These are phyloP conservation scores for Penicillium freii DNA, from an alignment of 2,329 filamentous ascomycete species.

Conservation along the genomic window DNA sequence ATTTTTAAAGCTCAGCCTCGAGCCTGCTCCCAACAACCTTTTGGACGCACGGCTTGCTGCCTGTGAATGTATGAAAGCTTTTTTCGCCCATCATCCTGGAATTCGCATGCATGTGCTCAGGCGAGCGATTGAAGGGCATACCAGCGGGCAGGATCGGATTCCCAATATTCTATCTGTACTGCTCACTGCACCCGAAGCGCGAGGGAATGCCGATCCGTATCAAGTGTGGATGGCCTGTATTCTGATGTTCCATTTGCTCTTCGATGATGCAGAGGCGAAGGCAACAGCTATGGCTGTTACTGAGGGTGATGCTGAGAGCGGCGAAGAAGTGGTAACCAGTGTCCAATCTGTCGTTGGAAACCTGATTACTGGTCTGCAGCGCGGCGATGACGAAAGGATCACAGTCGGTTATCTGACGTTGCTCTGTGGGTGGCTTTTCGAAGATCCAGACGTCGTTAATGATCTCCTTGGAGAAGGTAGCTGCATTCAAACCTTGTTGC, in stretches of 20 bases:
- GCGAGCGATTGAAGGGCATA: slow-evolving; percentile 84
- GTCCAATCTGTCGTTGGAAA: slow-evolving; percentile 86
- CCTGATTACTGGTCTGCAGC: slow-evolving; percentile 74
- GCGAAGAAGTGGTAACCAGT: slow-evolving; percentile 92
- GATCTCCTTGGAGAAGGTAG: slow-evolving; percentile 91
- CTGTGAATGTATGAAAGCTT: slow-evolving; percentile 88
- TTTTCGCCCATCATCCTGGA: slow-evolving; percentile 76
- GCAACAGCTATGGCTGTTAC: slow-evolving; percentile 74
- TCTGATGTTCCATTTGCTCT: slow-evolving; percentile 80
- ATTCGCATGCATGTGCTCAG: slow-evolving; percentile 83
- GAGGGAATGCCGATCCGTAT: slow-evolving; percentile 74
- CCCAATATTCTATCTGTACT: slow-evolving; percentile 86
- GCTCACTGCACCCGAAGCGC: slow-evolving; percentile 62
- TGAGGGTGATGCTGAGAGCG: slow-evolving; percentile 82
- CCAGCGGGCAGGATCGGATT: slow-evolving; percentile 72
- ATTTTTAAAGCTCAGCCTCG: slow-evolving; percentile 76
- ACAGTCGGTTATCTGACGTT: slow-evolving; percentile 86
- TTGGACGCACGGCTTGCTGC: slow-evolving; percentile 82
- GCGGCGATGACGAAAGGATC: slow-evolving; percentile 73
- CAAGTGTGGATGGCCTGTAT: slow-evolving; percentile 86
- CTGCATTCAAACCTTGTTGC: slow-evolving; percentile 81
- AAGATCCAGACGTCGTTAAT: slow-evolving; percentile 86
- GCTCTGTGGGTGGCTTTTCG: slow-evolving; percentile 84
- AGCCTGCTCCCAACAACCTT: slow-evolving; percentile 62
- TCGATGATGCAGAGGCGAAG: slow-evolving; percentile 77